phyloP scores from a whole-genome alignment of 768 basidiomycete genomes.

The Tephrocybe sp. region DNA sequence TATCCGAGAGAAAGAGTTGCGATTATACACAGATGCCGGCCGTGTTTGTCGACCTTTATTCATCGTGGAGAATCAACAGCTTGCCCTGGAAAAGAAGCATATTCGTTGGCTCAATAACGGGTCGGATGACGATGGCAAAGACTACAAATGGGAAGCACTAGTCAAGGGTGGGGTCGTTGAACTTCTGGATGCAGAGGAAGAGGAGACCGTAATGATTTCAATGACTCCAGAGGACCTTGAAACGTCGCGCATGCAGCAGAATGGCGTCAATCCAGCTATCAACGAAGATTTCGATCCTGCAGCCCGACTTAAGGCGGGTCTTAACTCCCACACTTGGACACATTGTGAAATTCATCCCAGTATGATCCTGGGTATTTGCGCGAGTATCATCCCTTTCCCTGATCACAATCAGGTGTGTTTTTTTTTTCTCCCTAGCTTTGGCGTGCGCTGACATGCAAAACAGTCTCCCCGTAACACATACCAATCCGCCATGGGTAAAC shows the following conservation, averaged over 20 bases:
- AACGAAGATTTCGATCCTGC: constrained; percentile 85
- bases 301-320: constrained; percentile 81
- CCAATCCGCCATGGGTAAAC: constrained; percentile 99
- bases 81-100: constrained; percentile 81
- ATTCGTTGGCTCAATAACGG: constrained; percentile 67
- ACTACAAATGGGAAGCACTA: constrained; percentile 82
- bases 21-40: constrained; percentile 95
- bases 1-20: constrained; percentile 91
- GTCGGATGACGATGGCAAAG: constrained; percentile 55
- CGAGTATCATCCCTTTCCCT: constrained; percentile 99
- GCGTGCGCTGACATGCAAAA: constrained; percentile 7
- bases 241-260: constrained; percentile 67
- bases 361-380: constrained; percentile 98
- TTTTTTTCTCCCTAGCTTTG: not conserved
- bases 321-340: constrained; percentile 90
- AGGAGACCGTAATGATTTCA: constrained; percentile 99
- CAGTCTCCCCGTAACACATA: constrained; percentile 99
- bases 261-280: constrained; percentile 53
- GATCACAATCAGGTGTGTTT: constrained; percentile 93
- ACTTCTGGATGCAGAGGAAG: constrained; percentile 95
- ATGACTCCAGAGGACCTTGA: constrained; percentile 98
- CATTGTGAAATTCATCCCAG: constrained; percentile 99
- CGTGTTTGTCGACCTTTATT: constrained; percentile 96
- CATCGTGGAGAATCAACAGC: constrained; percentile 90
- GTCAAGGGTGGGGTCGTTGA: constrained; percentile 89